Evolutionary conservation across 306 rosid genomes (phyloP).

Genomic region (Argentina anserina): DNA sequence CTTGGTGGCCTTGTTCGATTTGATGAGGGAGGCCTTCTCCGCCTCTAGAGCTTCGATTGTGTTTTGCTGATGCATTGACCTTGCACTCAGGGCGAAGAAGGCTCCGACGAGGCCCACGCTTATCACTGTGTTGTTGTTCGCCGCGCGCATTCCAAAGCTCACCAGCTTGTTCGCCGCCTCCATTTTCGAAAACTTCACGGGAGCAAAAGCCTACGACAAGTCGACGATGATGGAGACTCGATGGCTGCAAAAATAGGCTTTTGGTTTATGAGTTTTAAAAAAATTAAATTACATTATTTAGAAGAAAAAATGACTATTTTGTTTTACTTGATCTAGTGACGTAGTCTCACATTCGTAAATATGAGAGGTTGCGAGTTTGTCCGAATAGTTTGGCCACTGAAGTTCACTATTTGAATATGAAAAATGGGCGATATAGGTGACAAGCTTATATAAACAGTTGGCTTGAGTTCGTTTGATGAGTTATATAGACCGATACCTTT

Average conservation of each 20-base stretch:
- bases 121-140: slow-evolving; percentile 50
- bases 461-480: no score
- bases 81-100: slow-evolving; percentile 40
- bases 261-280: no score
- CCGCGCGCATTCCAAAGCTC: not conserved
- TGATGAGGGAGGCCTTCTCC: slow-evolving; percentile 58
- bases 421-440: no score
- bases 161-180: slow-evolving; percentile 43
- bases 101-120: slow-evolving; percentile 49
- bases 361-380: no score
- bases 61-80: slow-evolving; percentile 61
- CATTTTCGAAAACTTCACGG: slow-evolving; percentile 27
- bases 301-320: no score
- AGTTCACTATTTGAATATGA: no score
- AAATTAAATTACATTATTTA: no score
- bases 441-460: no score
- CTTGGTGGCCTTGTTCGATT: slow-evolving; percentile 63
- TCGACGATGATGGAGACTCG: not conserved
- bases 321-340: no score
- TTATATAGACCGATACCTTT: no score
- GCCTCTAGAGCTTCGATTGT: slow-evolving; percentile 58
- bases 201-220: not conserved
- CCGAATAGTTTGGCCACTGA: no score
- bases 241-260: not conserved
- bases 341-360: no score